Base-by-base conservation (phyloP, 2,329 filamentous ascomycete species). In the Cadophora malorum region DNA sequence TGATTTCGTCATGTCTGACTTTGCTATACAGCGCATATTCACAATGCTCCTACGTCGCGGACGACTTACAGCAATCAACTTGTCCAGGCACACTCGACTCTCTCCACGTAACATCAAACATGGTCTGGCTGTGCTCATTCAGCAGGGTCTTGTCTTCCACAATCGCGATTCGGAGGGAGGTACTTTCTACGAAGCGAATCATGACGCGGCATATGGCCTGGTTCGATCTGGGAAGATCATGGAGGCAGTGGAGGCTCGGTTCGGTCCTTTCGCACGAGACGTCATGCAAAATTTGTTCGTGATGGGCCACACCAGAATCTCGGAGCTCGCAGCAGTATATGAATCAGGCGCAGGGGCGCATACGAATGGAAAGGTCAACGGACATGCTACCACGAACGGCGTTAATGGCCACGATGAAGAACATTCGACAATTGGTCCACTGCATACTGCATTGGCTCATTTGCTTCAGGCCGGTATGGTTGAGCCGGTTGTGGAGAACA, bases 141-240 rank as follows among this genome's bases (percentile, higher is more conserved):
- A 98, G 78, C 92, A 97, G 78, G 93, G 94, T 76, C 87, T 98
- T 60, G 83, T 96, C 70, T 93, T 89, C 78, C 91, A 94, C 79
- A 86, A 89, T 72, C 87, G 88, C 72, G 85, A 89, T 68, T 78
- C 83, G 66, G 86, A 90, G 66, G 85, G 87, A 53, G 79, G 84
- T 61, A 91, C 91, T 28, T 89, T 88, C 77, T 99, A 98, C 81
- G 92, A 97, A 78, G 91, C 93, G 67, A 94, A 97, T 75, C 84
- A 90, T 77, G 83, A 89, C 72, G 88, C 90, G 69, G 92, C 93
- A 71, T 98, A 98, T 80, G 90, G 90, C 73, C 84, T 97, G 53
- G 83, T 94, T 47, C 91, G 96, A 67, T 87, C 88, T 4, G 94
- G 93, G 53, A 96, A 93, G 79, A 91, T 97, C 49, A 81, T 96